Evolutionary conservation across 225 moss, liverwort and hornwort genomes (phyloP).

Genomic region (Polytrichum formosum): DNA sequence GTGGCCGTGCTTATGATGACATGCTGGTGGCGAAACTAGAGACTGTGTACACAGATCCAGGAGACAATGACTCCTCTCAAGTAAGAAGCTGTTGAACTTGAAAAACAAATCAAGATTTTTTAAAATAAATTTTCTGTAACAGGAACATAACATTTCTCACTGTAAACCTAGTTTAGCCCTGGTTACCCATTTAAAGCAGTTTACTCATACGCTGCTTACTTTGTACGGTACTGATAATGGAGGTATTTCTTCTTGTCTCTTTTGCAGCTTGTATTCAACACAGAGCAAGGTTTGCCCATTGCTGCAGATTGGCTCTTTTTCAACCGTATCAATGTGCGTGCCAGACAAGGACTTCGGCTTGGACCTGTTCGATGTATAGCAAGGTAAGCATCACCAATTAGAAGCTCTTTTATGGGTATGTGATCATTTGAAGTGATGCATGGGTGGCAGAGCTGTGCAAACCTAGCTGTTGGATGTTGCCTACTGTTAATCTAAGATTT

Average conservation of each 20-base stretch:
- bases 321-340: conserved; percentile 95
- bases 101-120: too few species aligned
- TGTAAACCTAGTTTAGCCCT: too few species aligned
- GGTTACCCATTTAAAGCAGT: too few species aligned
- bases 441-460: too few species aligned
- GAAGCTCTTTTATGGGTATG: too few species aligned
- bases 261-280: conserved; percentile 90
- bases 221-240: conserved; percentile 6
- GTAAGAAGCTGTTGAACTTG: conserved; percentile 28
- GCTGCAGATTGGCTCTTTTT: conserved; percentile 96
- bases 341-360: conserved; percentile 93
- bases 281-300: conserved; percentile 95
- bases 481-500: too few species aligned
- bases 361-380: conserved; percentile 90
- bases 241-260: conserved; percentile 4
- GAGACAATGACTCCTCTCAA: conserved; percentile 97
- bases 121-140: too few species aligned
- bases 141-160: too few species aligned
- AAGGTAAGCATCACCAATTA: conserved; percentile 48
- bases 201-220: neutral
- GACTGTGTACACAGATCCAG: conserved; percentile 91
- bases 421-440: too few species aligned
- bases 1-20: conserved; percentile 94
- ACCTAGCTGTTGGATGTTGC: too few species aligned
- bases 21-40: conserved; percentile 98